Conservation (phyloP, 208 protist genomes). For the Strigomonas culicis region DNA sequence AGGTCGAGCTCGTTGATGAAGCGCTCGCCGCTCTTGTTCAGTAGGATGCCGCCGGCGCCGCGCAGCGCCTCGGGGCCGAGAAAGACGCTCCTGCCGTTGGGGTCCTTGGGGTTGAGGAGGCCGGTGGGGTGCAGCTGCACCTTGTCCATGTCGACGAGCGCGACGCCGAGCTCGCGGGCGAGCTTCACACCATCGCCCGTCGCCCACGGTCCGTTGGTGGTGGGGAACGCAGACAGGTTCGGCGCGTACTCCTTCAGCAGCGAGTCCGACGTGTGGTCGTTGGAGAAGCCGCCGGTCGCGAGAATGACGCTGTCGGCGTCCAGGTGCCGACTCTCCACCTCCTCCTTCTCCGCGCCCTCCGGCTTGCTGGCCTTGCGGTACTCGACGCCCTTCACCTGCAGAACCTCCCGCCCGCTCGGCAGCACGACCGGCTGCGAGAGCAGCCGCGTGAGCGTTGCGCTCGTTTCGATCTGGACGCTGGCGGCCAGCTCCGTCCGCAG, state of each 20-base stretch:
- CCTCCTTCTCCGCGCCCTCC: too few species aligned
- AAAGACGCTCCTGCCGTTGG: slow-evolving; percentile 77
- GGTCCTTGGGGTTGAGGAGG: slow-evolving; percentile 91
- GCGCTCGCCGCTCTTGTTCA: slow-evolving; percentile 86
- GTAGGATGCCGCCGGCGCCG: slow-evolving; percentile 91
- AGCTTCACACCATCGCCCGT: slow-evolving; percentile 83
- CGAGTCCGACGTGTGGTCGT: slow-evolving; percentile 44
- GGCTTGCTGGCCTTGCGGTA: too few species aligned
- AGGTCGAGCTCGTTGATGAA: slow-evolving; percentile 95
- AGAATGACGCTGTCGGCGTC: slow-evolving; percentile 62
- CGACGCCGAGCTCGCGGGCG: slow-evolving; percentile 49
- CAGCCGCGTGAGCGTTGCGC: slow-evolving; percentile 18
- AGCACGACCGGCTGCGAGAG: slow-evolving; percentile 25
- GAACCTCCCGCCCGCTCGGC: slow-evolving; percentile 46
- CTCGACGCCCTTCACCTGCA: not conserved
- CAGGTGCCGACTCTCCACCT: slow-evolving; percentile 23
- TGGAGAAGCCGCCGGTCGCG: slow-evolving; percentile 86
- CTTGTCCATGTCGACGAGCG: slow-evolving; percentile 90
- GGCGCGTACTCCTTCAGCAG: slow-evolving; percentile 83
- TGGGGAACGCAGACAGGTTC: slow-evolving; percentile 64
- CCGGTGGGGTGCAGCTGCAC: slow-evolving; percentile 95
- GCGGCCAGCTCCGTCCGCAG: slow-evolving; percentile 51
- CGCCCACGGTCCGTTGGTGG: slow-evolving; percentile 88
- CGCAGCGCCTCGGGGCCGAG: slow-evolving; percentile 95
- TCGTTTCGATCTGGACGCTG: slow-evolving; percentile 51